Percentiles rank a stretch among this genome's conserved stretches.
Evolutionary conservation across 805 yeast species (phyloP).

Genomic region (Lachancea thermotolerans): DNA sequence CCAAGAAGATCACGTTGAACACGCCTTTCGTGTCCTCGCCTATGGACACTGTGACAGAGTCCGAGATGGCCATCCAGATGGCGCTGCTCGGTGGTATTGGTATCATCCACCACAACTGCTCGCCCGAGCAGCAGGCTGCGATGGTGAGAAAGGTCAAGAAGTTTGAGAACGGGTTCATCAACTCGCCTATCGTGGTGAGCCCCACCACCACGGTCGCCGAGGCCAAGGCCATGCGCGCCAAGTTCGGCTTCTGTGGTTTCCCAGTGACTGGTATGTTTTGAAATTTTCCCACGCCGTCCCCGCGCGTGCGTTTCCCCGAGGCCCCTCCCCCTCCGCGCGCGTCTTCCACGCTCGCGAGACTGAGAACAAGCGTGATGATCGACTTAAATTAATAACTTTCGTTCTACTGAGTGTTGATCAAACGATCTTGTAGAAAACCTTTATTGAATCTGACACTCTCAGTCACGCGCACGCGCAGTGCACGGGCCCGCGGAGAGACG

Average conservation of each 20-base stretch:
- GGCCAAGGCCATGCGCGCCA: conserved; percentile 60
- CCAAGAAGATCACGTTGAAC: conserved; percentile 85
- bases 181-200: conserved; percentile 81
- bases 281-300: too few relatives aligned
- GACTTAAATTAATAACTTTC: conserved; percentile 73
- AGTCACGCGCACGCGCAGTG: too few relatives aligned
- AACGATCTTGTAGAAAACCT: conserved; percentile 89
- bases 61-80: conserved; percentile 97
- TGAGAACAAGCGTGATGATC: conserved; percentile 45
- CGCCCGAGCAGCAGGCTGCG: conserved; percentile 95
- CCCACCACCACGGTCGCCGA: conserved; percentile 76
- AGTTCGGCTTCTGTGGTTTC: conserved; percentile 91
- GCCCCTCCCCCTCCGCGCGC: not conserved
- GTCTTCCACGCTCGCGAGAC: not conserved
- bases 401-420: conserved; percentile 97
- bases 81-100: conserved; percentile 98
- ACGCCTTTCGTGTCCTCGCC: conserved; percentile 97
- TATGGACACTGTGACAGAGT: conserved; percentile 98
- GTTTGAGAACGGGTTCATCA: conserved; percentile 95
- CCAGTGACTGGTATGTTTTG: conserved; percentile 95
- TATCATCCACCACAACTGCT: conserved; percentile 95
- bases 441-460: conserved; percentile 35
- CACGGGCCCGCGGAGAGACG: too few relatives aligned
- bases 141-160: conserved; percentile 97
- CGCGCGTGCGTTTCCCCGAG: too few relatives aligned